Evolutionary conservation across 352 stramenopile species (phyloP), one percentile per base, ranked within the genome.

Genomic region (Globisporangium megalacanthum): DNA sequence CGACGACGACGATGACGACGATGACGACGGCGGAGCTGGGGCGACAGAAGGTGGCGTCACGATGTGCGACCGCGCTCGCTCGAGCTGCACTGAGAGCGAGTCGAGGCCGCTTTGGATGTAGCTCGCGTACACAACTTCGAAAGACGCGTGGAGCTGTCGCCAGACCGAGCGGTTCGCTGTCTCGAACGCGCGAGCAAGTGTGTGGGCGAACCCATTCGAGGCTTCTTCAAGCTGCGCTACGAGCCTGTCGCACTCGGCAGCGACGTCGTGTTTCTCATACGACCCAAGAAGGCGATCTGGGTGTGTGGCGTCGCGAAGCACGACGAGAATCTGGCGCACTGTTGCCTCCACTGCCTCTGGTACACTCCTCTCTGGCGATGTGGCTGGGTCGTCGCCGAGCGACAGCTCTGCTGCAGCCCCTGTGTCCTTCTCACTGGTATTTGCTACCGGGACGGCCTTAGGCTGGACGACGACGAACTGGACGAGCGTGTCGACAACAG

Each of bases 261-360:
- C 41, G 11, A 45, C 44, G 13, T 55, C 41, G 29, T 66, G 63
- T 36, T 70, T 70, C 14, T 70, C 53, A 25, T 63, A 70, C 8
- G 53, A 63, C 11, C 63, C 63, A 3, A 66, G 37, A 17, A 69
- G 48, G 15, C 64, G 64, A 15, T 68, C 57, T 39, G 49, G 62
- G 37, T 63, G 55, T 0, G 56, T 73, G 9, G 53, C 50, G 4
- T 61, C 51, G 20, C 61, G 58, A 14, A 70, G 45, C 13, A 69
- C 22, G 11, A 42, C 22, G 6, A 62, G 19, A 4, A 63, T 52
- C 35, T 65, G 49, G 13, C 14, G 25, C n/a, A 45, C 20, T 19
- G 25, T 33, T 5, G 6, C 17, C n/a, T 54, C 33, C 17, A 54
- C 33, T 5, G 33, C 15, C 17, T 54, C 31, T 6, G 33, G 29